Percentiles rank a stretch among this genome's conserved stretches.
These are phyloP conservation scores for Thamnidium elegans DNA, from an alignment of 192 early-diverging fungal genomes.

Conservation along the genomic window DNA sequence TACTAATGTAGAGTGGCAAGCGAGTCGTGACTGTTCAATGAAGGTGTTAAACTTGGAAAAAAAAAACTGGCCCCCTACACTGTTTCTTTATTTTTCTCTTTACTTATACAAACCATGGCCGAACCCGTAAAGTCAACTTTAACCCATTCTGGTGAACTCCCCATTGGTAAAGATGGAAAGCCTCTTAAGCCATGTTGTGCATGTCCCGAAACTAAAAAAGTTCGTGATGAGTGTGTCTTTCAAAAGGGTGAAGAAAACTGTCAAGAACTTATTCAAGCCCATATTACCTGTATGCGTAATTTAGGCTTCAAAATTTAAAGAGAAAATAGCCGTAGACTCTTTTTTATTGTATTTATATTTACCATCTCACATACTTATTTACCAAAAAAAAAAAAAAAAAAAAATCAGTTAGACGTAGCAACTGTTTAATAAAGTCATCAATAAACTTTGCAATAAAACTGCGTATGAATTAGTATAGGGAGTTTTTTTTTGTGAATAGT, in stretches of 20 bases:
- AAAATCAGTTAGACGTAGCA: no score
- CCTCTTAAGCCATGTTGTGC: slow-evolving; percentile 93
- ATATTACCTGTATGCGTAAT: slow-evolving; percentile 86
- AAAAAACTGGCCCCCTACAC: not conserved
- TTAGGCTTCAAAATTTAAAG: slow-evolving; percentile 90
- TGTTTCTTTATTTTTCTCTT: slow-evolving; percentile 5
- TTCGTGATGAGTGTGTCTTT: slow-evolving; percentile 86
- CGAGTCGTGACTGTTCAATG: no score
- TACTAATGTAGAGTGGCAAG: no score
- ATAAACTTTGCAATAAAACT: no score
- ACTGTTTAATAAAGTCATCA: no score
- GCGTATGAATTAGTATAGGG: no score
- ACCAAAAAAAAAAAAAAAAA: no score
- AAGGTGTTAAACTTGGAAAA: no score
- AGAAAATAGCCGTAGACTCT: no score
- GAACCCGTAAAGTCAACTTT: slow-evolving; percentile 25
- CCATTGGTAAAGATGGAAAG: slow-evolving; percentile 50
- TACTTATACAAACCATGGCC: slow-evolving; percentile 9
- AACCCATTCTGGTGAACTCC: slow-evolving; percentile 34
- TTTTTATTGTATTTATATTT: no score
- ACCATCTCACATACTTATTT: no score
- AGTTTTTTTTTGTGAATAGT: no score
- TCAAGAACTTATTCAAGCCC: slow-evolving; percentile 80
- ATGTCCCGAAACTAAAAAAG: slow-evolving; percentile 92
- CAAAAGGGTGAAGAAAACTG: slow-evolving; percentile 86